Percentiles rank a stretch among this genome's conserved stretches.
phyloP scores from a whole-genome alignment of 1,284 basidiomycete genomes.

The Leccinum griseonigrum region DNA sequence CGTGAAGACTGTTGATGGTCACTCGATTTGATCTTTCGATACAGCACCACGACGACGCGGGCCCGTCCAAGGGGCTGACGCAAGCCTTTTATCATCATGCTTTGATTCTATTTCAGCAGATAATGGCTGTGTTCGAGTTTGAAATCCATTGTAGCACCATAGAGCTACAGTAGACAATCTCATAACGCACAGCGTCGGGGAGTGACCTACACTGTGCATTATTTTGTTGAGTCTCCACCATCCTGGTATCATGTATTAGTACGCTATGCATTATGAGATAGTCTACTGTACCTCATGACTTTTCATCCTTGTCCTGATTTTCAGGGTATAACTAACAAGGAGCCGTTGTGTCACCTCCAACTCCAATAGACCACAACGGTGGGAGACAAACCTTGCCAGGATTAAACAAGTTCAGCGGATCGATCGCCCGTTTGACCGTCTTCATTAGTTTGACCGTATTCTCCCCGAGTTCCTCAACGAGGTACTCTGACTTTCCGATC shows the following conservation, averaged over 20 bases:
- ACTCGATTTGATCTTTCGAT: background rate
- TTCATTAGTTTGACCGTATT: constrained; percentile 81
- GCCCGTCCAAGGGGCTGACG: background rate
- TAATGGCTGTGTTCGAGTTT: background rate
- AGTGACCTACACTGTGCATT: no score
- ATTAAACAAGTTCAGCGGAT: constrained; percentile 78
- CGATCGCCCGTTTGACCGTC: constrained; percentile 70
- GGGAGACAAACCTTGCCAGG: constrained; percentile 63
- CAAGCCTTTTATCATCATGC: background rate
- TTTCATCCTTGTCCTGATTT: background rate
- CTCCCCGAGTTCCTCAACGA: constrained; percentile 71
- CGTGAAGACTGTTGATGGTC: background rate
- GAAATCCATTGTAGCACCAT: background rate
- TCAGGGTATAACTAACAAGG: constrained; percentile 21
- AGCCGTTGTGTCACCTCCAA: constrained; percentile 3
- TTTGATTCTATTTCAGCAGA: background rate
- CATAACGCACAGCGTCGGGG: no score
- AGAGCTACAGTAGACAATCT: no score
- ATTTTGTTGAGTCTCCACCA: no score
- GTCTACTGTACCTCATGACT: background rate
- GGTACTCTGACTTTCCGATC: constrained; percentile 73
- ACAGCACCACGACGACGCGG: background rate
- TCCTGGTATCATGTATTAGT: no score
- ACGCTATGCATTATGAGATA: no score
- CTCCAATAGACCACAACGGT: background rate